Conservation (phyloP, 306 rosid species). For the Canavalia ensiformis region DNA sequence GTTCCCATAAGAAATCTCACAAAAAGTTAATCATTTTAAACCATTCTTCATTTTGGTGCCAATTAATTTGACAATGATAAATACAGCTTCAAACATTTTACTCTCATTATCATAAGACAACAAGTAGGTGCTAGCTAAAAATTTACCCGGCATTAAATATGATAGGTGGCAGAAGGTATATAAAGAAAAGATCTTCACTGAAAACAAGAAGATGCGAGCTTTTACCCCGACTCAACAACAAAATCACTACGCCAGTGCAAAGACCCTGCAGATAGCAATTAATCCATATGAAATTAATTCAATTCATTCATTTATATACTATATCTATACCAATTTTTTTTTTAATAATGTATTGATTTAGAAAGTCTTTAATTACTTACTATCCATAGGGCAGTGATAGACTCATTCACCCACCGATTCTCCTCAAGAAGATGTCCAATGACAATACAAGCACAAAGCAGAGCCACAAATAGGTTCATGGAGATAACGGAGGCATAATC, state of each 20-base stretch:
- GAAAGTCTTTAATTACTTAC: constrained; percentile 60
- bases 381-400: constrained; percentile 89
- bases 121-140: constrained; percentile 12
- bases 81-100: constrained; percentile 7
- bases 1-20: no score
- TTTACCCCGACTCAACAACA: constrained; percentile 81
- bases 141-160: constrained; percentile 96
- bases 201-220: constrained; percentile 93
- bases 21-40: no score
- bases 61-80: constrained; percentile 14
- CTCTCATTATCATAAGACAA: neutral
- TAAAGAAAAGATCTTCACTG: constrained; percentile 94
- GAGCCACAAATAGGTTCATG: constrained; percentile 90
- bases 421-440: constrained; percentile 98
- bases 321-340: neutral
- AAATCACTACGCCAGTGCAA: constrained; percentile 78
- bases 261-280: constrained; percentile 65
- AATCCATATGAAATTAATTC: constrained; percentile 42
- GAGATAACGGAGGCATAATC: constrained; percentile 90
- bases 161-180: constrained; percentile 96
- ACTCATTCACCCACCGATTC: constrained; percentile 92
- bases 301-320: neutral
- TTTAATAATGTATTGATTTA: neutral
- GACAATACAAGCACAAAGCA: constrained; percentile 91
- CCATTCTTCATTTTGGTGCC: neutral